Evolutionary conservation across 1,139 yeast species (phyloP), one percentile per base, ranked within the genome.

Genomic region (Suhomyces maxii): DNA sequence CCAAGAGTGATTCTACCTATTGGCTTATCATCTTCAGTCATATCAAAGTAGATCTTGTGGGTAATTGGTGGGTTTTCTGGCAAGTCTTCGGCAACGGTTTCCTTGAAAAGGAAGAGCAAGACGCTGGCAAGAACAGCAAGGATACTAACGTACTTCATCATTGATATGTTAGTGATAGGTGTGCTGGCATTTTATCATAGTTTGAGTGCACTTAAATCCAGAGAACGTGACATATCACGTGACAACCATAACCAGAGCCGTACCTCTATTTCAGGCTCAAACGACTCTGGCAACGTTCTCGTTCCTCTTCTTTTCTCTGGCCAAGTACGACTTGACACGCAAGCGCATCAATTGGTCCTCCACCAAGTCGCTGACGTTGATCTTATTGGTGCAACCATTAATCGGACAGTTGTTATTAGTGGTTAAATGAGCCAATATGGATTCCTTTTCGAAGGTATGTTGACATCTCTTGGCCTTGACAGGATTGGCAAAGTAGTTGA

Each of bases 1-100:
- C 91, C 95, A 56, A 86, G 69, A 50, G 82, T 80, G 52, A 86
- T 71, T 47, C 82, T 76, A n/a, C 93, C 95, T 44, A 84, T 63
- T 32, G 77, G 71, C 63, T 82, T 73, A 45, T 86, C 96, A 51
- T 89, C 96, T 62, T 88, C 90, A 51, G 84, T 79, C 53, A 93
- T 76, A 62, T 93, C 98, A 58, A 93, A 89, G 71, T 73, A 93
- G 33, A 93, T 97, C 68, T 83, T 85, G 67, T 80, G 74, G 55
- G 93, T 86, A 62, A 86, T 65, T 41, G 76, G 77, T 37, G 89
- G 87, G 57, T 79, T 77, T 37, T 71, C 76, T 3, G 76, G 60
- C 46, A 68, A 56, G 7, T 61, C 70, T n/a, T 58, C 64, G 26
- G 48, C 51, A n/a, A 51, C 60, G 30, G 52, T 47, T 31, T 52